Base-by-base conservation (phyloP, 2,329 filamentous ascomycete genomes). In the Colletotrichum gloeosporioides region DNA sequence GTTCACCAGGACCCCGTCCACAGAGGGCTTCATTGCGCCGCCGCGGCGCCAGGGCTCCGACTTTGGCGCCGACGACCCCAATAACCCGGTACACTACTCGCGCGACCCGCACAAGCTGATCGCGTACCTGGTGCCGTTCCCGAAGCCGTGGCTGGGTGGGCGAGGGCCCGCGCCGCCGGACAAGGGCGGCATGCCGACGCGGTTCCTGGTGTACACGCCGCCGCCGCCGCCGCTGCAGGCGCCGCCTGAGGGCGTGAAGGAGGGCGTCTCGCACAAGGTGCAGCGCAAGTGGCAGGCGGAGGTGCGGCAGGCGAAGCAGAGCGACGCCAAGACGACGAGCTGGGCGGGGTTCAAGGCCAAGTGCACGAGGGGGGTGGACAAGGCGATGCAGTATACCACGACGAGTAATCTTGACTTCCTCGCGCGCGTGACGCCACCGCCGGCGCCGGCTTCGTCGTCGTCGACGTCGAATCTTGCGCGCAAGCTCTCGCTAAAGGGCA, bases 251-350 rank as follows among this genome's bases (percentile, higher is more conserved):
- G 73, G 73, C 34, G 73, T 76, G 3, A 76, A 76, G 63, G 73
- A 76, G 64, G 32, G 73, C 22, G 73, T 76, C 8, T 6, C 69
- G n/a, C 73, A 76, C 64, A 76, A 76, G 32, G 70, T 76, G 57
- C 73, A 76, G 73, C 73, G 73, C 15, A 76, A 73, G 59, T 76
- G 73, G 73, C 73, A 76, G 70, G 44, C 27, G 8, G 73, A 76
- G 44, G 69, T 76, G 16, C 57, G 73, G 2, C 73, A 76, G 29
- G 73, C 73, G 9, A 76, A 76, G 73, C 61, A 64, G 57, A 76
- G 57, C 44, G 73, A 76, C 1, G 73, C 73, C 4, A 76, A 76
- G 59, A 76, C 73, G 22, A 76, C 73, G 18, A 76, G 73, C 22
- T 76, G 73, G 73, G 73, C 73, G 25, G 73, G 73, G 1, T 76